These are phyloP conservation scores for Rhynchosporium secalis DNA, from an alignment of 2,329 filamentous ascomycete species.

Conservation along the genomic window DNA sequence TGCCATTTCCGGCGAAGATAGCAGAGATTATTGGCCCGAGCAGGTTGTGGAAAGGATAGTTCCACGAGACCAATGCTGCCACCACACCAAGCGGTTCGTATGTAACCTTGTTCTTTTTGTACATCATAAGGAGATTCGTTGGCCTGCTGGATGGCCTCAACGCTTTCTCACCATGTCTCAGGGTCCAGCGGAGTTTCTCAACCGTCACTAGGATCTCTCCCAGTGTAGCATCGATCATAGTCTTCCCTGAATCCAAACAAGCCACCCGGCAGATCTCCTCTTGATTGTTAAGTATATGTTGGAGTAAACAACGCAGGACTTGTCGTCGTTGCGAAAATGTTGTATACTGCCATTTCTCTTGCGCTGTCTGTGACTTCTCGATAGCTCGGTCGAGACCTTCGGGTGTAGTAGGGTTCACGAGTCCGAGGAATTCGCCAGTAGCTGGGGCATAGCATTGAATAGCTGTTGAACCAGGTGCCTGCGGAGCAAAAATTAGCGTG, in stretches of 20 bases:
- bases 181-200: conserved; percentile 94
- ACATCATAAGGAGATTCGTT: conserved; percentile 90
- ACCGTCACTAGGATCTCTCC: conserved; percentile 93
- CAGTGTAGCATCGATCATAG: conserved; percentile 88
- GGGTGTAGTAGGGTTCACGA: conserved; percentile 73
- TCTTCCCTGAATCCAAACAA: conserved; percentile 93
- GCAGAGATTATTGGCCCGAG: conserved; percentile 87
- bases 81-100: conserved; percentile 95
- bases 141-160: conserved; percentile 71
- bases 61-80: conserved; percentile 92
- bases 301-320: conserved; percentile 79
- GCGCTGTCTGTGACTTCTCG: conserved; percentile 70
- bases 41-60: conserved; percentile 95
- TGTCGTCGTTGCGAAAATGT: conserved; percentile 74
- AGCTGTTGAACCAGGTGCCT: conserved; percentile 62
- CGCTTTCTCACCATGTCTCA: conserved; percentile 83
- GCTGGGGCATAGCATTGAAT: conserved; percentile 89
- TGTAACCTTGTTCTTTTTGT: conserved; percentile 86
- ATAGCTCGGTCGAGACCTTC: conserved; percentile 79
- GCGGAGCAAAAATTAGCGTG: conserved; percentile 13
- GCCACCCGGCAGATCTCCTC: conserved; percentile 82
- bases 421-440: conserved; percentile 79
- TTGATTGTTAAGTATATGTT: conserved; percentile 84
- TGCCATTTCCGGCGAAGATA: conserved; percentile 86
- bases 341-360: conserved; percentile 74